Evolutionary conservation across 306 rosid species (phyloP), one percentile per base, ranked within the genome.

Genomic region (Mimosa pudica): DNA sequence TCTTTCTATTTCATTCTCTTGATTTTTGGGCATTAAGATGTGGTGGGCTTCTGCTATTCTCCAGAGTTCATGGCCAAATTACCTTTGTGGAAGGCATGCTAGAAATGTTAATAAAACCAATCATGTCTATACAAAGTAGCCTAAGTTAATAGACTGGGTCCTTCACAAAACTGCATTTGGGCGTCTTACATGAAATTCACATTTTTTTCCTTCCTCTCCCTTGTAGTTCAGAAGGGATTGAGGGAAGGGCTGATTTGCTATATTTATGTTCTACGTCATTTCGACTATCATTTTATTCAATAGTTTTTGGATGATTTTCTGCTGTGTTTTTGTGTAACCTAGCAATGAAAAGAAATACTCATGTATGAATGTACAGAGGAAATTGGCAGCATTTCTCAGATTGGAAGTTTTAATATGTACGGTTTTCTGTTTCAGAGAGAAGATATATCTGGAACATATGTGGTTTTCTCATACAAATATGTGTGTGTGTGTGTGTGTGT

Each of bases 261-360:
- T 76, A 75, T 66, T 18, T 41, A 10, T 68, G 67, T 60, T 74
- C 70, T 67, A 14, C 47, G 20, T 58, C 52, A 44, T 74, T 79
- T 75, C 30, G 17, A 49, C 44, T 4, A 70, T n/a, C 20, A 61
- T 52, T 70, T 75, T 61, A 9, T 32, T 32, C 58, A 35, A 69
- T 58, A 51, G 57, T 13, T 38, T 60, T 74, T 60, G 51, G 36
- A 49, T 48, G 63, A 33, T 13, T 8, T 1, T 72, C 12, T 45
- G 3, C 30, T 62, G 20, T 63, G 47, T 58, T 38, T 73, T 38
- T 38, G 42, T 38, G 42, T 38, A 38, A 38, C 42, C 42, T 38
- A 38, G 5, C 42, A 38, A 38, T 38, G 42, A 38, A 38, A 5
- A 38, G 42, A 38, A 38, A 38, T 24, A 24, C 30, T 24, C 30